Evolutionary conservation across 2,329 filamentous ascomycete species (phyloP), one percentile per base, ranked within the genome.

Genomic region (Teratosphaeria nubilosa): DNA sequence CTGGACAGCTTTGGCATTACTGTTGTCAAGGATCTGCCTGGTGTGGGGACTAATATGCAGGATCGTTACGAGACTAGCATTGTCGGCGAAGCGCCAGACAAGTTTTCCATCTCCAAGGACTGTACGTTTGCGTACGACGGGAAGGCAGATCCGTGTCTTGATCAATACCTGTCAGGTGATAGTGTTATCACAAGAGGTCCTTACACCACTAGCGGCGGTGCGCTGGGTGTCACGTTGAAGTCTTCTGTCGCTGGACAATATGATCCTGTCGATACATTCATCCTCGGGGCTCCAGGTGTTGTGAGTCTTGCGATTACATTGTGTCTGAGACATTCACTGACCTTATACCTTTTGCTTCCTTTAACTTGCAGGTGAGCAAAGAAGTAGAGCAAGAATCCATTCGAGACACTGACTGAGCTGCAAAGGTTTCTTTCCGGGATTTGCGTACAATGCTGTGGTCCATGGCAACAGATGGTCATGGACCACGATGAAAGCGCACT

Each of bases 11-110:
- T 81, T 63, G 71, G 74, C 20, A 86, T 86, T 61, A 65, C 75
- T 1, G 71, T 81, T 1, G 62, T 85, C 14, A 75, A 78, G 13
- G 76, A 86, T 60, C 80, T 83, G 1, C 78, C 80, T 1, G 82
- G 85, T 52, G 83, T 87, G 2, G 85, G 85, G 3, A 80, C 79
- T 59, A 84, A 86, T 70, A 75, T 87, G 3, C 75, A 84, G 58
- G 84, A 88, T 66, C 83, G 84, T 51, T 80, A 80, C 51, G 80
- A 80, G 60, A 75, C 83, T 31, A 75, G 77, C 1, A 74, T 80
- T 55, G 74, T 80, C 14, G 78, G 79, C 51, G 72, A 76, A 55
- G 67, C 72, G 68, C 6, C 68, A 65, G 9, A 69, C 73, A 22
- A 56, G 37, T 56, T 56, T 14, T 13, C 45, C 16, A 16, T 34